Evolutionary conservation across 2,329 filamentous ascomycete genomes (phyloP), one percentile per base, ranked within the genome.

Genomic region (Fusarium sp.): DNA sequence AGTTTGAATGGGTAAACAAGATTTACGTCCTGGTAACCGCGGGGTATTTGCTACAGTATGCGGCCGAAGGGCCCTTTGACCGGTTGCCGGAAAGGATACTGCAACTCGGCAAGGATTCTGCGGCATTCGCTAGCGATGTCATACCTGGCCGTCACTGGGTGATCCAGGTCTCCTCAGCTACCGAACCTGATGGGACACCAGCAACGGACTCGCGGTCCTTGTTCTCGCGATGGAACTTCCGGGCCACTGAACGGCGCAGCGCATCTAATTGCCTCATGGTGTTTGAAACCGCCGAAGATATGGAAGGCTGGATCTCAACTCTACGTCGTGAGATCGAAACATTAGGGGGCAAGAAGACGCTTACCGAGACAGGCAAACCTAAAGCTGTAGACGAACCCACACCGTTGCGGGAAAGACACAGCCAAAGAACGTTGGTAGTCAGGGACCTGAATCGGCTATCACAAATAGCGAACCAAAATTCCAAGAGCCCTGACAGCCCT

Each of bases 131-230:
- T 2, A 93, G 89, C 69, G 92, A 96, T 75, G 83, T 91, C 15
- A 93, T 95, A 56, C 91, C 92, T 5, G 92, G 92, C 7, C 88
- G 88, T 62, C 92, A 94, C 73, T 94, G 91, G 88, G 92, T 95
- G 7, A 78, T 95, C 15, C 92, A 93, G 70, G 87, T 95, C 22
- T 90, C 89, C 4, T 90, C 92, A 35, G 81, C 83, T 10, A 87
- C 89, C 57, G 88, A 89, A 49, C 78, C 85, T 4, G 86, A 91
- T 33, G 87, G 87, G 28, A 80, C 77, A 2, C 74, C 83, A 15
- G 73, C 82, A 5, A 71, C 81, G 4, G 85, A 87, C 37, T 81
- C 86, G 5, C 86, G 86, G 49, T 91, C 90, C 2, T 77, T 93
- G 5, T 83, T 93, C 32, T 87, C 90, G 2, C 87, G 89, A 54